phyloP scores from a whole-genome alignment of 2,329 filamentous ascomycete genomes.

The Chalaropsis ovoidea region DNA sequence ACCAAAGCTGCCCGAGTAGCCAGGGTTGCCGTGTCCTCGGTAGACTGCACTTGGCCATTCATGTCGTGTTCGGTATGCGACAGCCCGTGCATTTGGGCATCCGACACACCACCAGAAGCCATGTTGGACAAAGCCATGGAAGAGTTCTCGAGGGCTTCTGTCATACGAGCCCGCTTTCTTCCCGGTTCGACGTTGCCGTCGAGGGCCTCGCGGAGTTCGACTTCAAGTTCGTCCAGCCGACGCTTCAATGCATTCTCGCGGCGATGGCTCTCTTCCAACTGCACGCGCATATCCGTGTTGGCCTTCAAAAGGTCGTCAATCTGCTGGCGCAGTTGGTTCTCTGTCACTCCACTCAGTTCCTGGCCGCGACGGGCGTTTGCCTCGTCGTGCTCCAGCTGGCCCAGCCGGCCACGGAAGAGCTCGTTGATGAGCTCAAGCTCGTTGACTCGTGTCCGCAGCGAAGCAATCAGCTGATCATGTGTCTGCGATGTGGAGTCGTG shows the following conservation, averaged over 20 bases:
- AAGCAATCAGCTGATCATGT: constrained; percentile 68
- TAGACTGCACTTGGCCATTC: constrained; percentile 3
- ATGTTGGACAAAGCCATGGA: constrained; percentile 31
- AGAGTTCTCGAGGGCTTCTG: constrained; percentile 33
- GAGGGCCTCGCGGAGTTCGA: constrained; percentile 35
- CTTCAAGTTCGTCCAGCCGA: constrained; percentile 68
- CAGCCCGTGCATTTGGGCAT: constrained; percentile 15
- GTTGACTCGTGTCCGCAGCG: constrained; percentile 86
- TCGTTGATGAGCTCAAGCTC: constrained; percentile 94
- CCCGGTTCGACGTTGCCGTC: constrained; percentile 30
- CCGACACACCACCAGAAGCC: constrained; percentile 33
- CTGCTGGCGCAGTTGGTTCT: constrained; percentile 48
- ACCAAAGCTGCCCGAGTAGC: constrained; percentile 21
- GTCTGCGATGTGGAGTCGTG: constrained; percentile 58
- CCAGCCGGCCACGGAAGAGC: constrained; percentile 64
- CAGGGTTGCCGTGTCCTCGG: constrained; percentile 1
- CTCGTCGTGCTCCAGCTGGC: constrained; percentile 69
- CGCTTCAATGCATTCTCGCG: constrained; percentile 75
- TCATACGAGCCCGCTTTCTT: constrained; percentile 21
- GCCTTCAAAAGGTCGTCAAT: constrained; percentile 39
- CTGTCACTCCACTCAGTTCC: constrained; percentile 46
- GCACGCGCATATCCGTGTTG: constrained; percentile 44
- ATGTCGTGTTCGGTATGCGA: constrained; percentile 6
- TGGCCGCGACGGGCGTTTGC: constrained; percentile 53
- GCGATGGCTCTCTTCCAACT: constrained; percentile 65